phyloP scores from a whole-genome alignment of 306 rosid species.

The Vicia villosa region DNA sequence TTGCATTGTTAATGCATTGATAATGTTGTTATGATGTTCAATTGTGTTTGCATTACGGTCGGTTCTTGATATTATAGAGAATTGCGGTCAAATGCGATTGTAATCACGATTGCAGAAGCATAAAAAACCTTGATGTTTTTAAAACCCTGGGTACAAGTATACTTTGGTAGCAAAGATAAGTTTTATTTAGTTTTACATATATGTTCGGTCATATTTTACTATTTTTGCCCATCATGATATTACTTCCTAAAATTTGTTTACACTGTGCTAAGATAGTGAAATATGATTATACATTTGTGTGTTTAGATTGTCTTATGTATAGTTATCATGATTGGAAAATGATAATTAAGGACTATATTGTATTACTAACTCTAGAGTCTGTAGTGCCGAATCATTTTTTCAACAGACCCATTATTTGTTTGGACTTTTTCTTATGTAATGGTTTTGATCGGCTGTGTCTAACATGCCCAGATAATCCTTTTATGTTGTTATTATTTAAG shows the following conservation, averaged over 20 bases:
- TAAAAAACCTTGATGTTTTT: neutral
- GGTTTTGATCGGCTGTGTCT: neutral
- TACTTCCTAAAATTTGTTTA: neutral
- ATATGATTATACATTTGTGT: neutral
- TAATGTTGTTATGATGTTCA: neutral
- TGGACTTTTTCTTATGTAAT: neutral
- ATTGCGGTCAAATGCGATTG: neutral
- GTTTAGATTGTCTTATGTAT: neutral
- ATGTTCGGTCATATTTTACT: neutral
- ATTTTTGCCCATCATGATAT: too few species aligned
- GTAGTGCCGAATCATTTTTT: neutral
- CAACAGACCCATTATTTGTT: neutral
- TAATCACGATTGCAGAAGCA: neutral
- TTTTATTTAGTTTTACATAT: neutral
- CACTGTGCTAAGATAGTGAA: neutral
- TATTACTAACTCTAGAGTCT: neutral
- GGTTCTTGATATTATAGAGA: neutral
- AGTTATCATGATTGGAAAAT: neutral
- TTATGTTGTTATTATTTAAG: neutral
- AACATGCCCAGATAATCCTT: neutral
- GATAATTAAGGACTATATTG: neutral
- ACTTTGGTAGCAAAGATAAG: neutral
- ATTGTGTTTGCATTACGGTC: neutral
- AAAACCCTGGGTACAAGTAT: neutral
- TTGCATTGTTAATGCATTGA: neutral